A percentile compares a stretch with the other conserved stretches of the same genome.
Conservation (phyloP, 768 basidiomycete species). For the Pilatotrama ljubarskyi region DNA sequence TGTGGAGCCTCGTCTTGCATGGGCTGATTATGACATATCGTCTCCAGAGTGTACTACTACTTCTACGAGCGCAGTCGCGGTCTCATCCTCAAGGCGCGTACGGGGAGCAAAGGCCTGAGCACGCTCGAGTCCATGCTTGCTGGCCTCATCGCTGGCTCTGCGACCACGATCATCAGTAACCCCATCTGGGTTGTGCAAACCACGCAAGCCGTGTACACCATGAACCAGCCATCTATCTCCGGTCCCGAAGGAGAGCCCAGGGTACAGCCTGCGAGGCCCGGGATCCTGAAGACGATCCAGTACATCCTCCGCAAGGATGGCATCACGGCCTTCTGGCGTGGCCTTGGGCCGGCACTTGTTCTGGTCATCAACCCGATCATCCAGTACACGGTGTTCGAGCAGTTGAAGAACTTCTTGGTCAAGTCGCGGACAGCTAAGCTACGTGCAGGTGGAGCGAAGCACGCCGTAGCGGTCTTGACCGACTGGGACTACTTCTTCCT, state of each 20-base stretch:
- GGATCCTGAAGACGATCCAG: constrained; percentile 58
- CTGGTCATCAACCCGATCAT: constrained; percentile 95
- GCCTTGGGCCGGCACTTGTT: constrained; percentile 90
- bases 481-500: constrained; percentile 93
- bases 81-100: constrained; percentile 49
- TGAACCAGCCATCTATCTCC: constrained; percentile 32
- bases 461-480: constrained; percentile 52
- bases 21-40: no score
- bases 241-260: constrained; percentile 25
- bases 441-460: constrained; percentile 45
- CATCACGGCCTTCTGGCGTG: constrained; percentile 83
- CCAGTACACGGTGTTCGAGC: constrained; percentile 94
- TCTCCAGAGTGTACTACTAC: constrained; percentile 83
- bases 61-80: constrained; percentile 78
- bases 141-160: constrained; percentile 86
- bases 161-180: constrained; percentile 86
- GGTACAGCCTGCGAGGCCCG: constrained; percentile 26
- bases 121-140: constrained; percentile 90
- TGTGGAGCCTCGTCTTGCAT: no score
- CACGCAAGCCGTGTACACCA: constrained; percentile 72
- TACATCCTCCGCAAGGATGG: constrained; percentile 76
- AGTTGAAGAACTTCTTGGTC: constrained; percentile 84
- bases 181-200: constrained; percentile 98
- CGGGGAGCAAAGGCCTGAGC: constrained; percentile 66
- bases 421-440: constrained; percentile 57